Evolutionary conservation across 148 eudicot genomes (phyloP), one percentile per base, ranked within the genome.

Genomic region (Rhododendron ovatum): DNA sequence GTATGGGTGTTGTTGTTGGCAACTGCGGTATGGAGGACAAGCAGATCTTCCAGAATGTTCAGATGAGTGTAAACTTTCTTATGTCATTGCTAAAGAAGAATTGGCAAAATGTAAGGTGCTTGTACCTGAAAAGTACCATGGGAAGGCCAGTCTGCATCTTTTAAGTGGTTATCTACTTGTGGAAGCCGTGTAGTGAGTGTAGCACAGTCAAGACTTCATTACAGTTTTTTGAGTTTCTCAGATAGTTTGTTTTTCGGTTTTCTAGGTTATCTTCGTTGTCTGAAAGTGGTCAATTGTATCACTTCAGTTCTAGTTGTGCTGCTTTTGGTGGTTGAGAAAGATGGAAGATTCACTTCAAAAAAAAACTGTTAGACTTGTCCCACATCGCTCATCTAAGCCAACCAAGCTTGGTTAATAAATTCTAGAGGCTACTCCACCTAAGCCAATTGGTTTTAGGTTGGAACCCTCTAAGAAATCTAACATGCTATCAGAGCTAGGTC

Each of bases 1-100:
- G 96, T 89, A 94, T 94, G 96, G 96, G 96, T 26, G 96, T 94
- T 83, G 96, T 94, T 84, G 93, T 94, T 48, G 96, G 93, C 0
- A 94, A 94, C 88, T 89, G 88, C 57, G 85, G 90, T 71, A 94
- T 94, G 96, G 96, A 94, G 18, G 96, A 94, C 84, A 94, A 91
- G 88, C 96, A 94, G 82, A 90, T 94, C 33, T 92, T 94, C 82
- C 96, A 94, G 45, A 94, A 94, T 83, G 94, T 94, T 76, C 96
- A 94, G 82, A 92, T 94, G 96, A 94, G 96, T 7, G 94, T 94
- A 65, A 94, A 94, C 83, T 94, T 94, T 82, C 93, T 94, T 35
- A 94, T 94, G 67, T 94, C 96, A 11, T 87, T 94, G 69, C 77
- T 94, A 89, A 94, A 94, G 91, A 94, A 94, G 91, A 94, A 94